These are phyloP conservation scores for Testicularia cyperi DNA, from an alignment of 1,284 basidiomycete genomes.

Conservation along the genomic window DNA sequence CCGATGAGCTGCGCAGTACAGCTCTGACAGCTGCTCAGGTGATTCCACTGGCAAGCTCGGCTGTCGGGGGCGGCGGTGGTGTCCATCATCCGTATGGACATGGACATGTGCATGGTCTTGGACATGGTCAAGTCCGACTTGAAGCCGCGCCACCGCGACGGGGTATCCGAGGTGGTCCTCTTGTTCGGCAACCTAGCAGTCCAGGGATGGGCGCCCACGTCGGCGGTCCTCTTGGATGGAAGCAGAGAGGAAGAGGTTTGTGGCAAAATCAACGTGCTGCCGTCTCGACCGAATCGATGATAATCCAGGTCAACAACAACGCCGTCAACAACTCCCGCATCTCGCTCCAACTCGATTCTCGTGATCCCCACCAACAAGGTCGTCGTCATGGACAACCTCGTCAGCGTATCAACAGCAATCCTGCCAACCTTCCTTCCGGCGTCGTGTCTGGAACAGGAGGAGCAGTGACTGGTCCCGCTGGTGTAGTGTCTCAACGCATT, in stretches of 20 bases:
- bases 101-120: background rate
- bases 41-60: constrained; percentile 14
- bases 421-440: too few species aligned
- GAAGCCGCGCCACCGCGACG: constrained; percentile 3
- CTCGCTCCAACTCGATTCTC: constrained; percentile 17
- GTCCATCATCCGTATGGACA: background rate
- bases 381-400: too few species aligned
- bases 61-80: too few species aligned
- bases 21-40: constrained; percentile 14
- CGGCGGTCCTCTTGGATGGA: constrained; percentile 2
- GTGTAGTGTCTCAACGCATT: too few species aligned
- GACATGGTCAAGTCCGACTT: background rate
- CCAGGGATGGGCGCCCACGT: background rate
- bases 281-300: constrained; percentile 25
- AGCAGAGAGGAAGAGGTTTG: constrained; percentile 14
- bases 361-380: too few species aligned
- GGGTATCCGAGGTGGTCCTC: constrained; percentile 35
- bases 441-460: too few species aligned
- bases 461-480: too few species aligned
- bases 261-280: constrained; percentile 33
- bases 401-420: too few species aligned
- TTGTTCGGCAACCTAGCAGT: constrained; percentile 8
- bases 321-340: constrained; percentile 24
- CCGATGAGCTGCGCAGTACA: background rate
- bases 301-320: constrained; percentile 25